Percentiles rank a stretch among this genome's conserved stretches.
Evolutionary conservation across 768 basidiomycete species (phyloP).

Genomic region (Termitomyces sp.): DNA sequence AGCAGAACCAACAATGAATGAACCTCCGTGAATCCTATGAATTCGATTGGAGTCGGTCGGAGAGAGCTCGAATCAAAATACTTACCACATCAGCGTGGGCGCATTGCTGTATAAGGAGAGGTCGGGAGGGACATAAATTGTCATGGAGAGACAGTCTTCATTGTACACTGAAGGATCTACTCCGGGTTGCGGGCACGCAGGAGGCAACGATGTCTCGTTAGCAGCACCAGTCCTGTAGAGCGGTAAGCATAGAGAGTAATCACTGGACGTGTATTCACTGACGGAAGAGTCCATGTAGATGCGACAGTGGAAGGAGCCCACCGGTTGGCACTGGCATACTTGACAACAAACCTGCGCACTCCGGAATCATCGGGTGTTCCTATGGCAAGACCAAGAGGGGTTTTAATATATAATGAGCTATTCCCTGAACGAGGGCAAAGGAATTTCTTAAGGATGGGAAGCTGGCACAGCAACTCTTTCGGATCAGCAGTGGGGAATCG

Average conservation of each 20-base stretch:
- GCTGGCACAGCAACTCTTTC: slow-evolving; percentile 37
- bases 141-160: slow-evolving; percentile 82
- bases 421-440: slow-evolving; percentile 35
- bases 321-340: slow-evolving; percentile 57
- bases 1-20: slow-evolving; percentile 66
- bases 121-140: slow-evolving; percentile 59
- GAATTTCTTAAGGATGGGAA: slow-evolving; percentile 34
- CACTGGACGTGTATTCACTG: slow-evolving; percentile 18
- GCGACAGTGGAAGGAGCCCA: slow-evolving; percentile 54
- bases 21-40: slow-evolving; percentile 81
- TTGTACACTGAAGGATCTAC: slow-evolving; percentile 43
- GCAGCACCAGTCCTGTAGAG: slow-evolving; percentile 40
- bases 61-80: slow-evolving; percentile 1
- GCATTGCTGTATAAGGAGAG: slow-evolving; percentile 26
- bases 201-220: slow-evolving; percentile 51
- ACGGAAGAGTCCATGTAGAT: slow-evolving; percentile 61
- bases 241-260: neutral
- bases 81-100: slow-evolving; percentile 59
- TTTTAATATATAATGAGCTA: slow-evolving; percentile 24
- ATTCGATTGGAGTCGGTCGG: neutral
- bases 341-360: slow-evolving; percentile 54
- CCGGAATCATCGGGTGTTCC: slow-evolving; percentile 45
- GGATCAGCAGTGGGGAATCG: slow-evolving; percentile 31
- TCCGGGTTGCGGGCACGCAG: slow-evolving; percentile 64
- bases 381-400: slow-evolving; percentile 50